phyloP scores from a whole-genome alignment of 148 eudicot species.

The Persicaria tinctoria region DNA sequence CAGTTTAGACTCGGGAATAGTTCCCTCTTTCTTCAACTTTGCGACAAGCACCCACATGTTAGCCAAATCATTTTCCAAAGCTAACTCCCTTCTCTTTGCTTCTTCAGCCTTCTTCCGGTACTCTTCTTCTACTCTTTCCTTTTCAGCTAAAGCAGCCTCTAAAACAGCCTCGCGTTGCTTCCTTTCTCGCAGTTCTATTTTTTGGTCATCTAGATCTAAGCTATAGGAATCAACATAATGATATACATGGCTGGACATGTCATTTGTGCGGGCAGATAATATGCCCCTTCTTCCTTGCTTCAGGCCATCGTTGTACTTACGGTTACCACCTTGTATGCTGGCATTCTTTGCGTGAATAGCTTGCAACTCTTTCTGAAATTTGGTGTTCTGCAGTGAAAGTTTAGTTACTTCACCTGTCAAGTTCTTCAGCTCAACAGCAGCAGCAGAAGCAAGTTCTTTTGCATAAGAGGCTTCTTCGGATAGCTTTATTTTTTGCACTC shows the following conservation, averaged over 20 bases:
- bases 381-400: conserved; percentile 71
- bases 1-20: conserved; percentile 25
- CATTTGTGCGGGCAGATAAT: conserved; percentile 44
- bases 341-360: conserved; percentile 60
- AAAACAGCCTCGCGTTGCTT: conserved; percentile 72
- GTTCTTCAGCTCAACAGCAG: conserved; percentile 89
- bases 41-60: conserved; percentile 99
- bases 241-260: conserved; percentile 39
- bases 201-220: conserved; percentile 66
- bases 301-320: conserved; percentile 39
- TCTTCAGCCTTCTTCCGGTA: conserved; percentile 71
- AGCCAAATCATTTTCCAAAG: conserved; percentile 90
- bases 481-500: conserved; percentile 77
- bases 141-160: conserved; percentile 93
- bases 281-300: conserved; percentile 64
- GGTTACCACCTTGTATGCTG: conserved; percentile 38
- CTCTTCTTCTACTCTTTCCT: conserved; percentile 62
- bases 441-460: conserved; percentile 96
- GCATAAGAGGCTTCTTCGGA: conserved; percentile 98
- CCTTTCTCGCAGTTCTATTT: conserved; percentile 74
- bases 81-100: conserved; percentile 68
- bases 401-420: conserved; percentile 91
- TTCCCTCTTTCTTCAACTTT: conserved; percentile 77
- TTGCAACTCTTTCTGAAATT: conserved; percentile 71
- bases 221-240: conserved; percentile 61